Percentiles rank a stretch among this genome's conserved stretches.
Evolutionary conservation across 1,139 yeast genomes (phyloP).

Genomic region (Oligophagozyma castellii): DNA sequence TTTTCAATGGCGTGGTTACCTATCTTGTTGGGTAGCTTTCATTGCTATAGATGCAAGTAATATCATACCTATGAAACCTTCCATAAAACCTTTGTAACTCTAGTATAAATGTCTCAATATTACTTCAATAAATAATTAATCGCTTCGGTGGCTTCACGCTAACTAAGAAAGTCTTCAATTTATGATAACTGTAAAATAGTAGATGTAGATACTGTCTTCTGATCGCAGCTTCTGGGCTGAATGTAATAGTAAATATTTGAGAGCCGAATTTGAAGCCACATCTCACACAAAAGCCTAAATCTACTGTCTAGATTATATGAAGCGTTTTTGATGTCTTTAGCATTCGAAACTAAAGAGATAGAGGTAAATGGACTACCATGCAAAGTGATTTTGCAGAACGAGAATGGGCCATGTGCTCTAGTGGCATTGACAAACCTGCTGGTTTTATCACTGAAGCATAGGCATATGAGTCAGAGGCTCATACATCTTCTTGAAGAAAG

Average conservation of each 20-base stretch:
- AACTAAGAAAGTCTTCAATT: background rate
- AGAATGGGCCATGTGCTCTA: constrained; percentile 82
- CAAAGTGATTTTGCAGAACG: constrained; percentile 58
- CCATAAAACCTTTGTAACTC: no score
- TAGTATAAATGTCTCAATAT: no score
- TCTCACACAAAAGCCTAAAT: background rate
- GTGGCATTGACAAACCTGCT: constrained; percentile 64
- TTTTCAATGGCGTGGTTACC: no score
- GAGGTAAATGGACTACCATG: constrained; percentile 22
- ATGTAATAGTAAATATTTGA: background rate
- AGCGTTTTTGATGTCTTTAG: constrained; percentile 4
- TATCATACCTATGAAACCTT: no score
- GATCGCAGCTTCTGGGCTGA: background rate
- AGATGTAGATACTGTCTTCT: no score
- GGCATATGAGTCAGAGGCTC: constrained; percentile 13
- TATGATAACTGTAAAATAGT: background rate
- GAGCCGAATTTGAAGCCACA: background rate
- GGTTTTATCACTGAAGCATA: constrained; percentile 30
- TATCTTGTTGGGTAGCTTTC: no score
- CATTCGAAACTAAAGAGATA: constrained; percentile 19
- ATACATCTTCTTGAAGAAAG: constrained; percentile 18
- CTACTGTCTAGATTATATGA: background rate
- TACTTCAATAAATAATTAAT: no score
- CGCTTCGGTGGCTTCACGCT: no score
- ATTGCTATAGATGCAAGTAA: no score